Evolutionary conservation across 2,329 filamentous ascomycete genomes (phyloP).

Genomic region (Aspergillus latus): DNA sequence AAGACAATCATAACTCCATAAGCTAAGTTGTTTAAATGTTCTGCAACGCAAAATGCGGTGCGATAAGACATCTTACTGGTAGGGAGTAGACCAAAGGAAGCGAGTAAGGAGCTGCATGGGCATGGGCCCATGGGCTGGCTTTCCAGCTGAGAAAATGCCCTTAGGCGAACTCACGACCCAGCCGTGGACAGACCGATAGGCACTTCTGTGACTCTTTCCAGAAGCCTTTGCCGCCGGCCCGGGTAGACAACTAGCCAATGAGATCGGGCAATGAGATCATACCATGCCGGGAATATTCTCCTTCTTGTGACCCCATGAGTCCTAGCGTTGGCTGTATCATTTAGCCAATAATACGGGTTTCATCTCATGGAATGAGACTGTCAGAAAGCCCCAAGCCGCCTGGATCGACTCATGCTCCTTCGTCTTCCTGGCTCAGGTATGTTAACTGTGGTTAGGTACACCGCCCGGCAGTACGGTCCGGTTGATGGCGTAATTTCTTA

Average conservation of each 20-base stretch:
- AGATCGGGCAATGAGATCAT: slow-evolving; percentile 16
- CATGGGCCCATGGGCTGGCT: too few species aligned
- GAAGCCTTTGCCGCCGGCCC: slow-evolving; percentile 6
- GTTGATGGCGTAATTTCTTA: not conserved
- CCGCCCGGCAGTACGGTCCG: slow-evolving; percentile 6
- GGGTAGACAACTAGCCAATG: slow-evolving; percentile 13
- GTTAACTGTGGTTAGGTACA: not conserved
- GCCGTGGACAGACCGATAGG: not conserved
- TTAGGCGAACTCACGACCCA: not conserved
- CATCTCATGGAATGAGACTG: slow-evolving; percentile 1
- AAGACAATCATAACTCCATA: not conserved
- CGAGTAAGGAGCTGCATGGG: too few species aligned
- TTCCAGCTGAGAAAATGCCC: not conserved
- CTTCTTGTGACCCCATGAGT: too few species aligned
- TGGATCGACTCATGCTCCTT: not conserved
- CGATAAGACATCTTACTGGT: too few species aligned
- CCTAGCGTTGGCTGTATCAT: not conserved
- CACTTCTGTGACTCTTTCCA: not conserved
- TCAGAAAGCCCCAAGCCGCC: not conserved
- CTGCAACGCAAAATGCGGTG: not conserved
- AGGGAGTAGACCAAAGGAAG: too few species aligned
- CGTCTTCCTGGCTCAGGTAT: not conserved
- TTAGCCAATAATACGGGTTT: not conserved
- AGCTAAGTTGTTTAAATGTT: not conserved
- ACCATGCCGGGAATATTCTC: slow-evolving; percentile 1